phyloP scores from a whole-genome alignment of 2,329 filamentous ascomycete species.

The Ambrosiella xylebori region DNA sequence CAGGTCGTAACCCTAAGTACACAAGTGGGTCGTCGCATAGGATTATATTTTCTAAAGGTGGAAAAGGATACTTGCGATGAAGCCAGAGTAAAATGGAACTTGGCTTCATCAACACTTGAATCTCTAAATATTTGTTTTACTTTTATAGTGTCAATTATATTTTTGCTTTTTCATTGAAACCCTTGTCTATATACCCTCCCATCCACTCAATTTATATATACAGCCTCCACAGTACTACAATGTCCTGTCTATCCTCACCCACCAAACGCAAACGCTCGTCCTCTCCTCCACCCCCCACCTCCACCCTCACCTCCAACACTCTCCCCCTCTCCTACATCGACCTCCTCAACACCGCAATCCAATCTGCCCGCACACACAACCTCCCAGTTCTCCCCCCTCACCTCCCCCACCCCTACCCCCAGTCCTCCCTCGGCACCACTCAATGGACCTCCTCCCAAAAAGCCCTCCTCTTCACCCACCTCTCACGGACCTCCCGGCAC shows the following conservation, averaged over 20 bases:
- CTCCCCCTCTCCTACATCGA: slow-evolving; percentile 32
- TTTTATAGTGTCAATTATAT: background rate
- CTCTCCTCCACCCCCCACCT: background rate
- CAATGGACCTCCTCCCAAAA: slow-evolving; percentile 60
- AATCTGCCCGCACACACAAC: slow-evolving; percentile 31
- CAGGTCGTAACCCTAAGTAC: background rate
- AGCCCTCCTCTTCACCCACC: slow-evolving; percentile 44
- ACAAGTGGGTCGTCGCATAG: background rate
- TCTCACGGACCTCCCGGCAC: slow-evolving; percentile 46
- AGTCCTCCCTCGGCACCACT: slow-evolving; percentile 47
- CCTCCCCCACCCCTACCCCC: background rate
- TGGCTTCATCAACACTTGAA: background rate
- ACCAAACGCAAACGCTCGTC: background rate
- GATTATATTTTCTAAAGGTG: background rate
- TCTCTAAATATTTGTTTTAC: background rate
- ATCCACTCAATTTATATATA: background rate
- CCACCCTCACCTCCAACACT: background rate
- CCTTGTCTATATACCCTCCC: background rate
- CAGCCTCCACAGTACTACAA: background rate
- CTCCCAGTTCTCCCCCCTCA: background rate
- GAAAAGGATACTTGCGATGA: background rate
- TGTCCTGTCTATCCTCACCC: background rate
- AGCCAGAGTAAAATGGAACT: background rate
- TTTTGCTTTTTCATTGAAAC: background rate
- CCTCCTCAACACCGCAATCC: slow-evolving; percentile 33